phyloP scores from a whole-genome alignment of 306 rosid species.

The Adenanthera pavonina region DNA sequence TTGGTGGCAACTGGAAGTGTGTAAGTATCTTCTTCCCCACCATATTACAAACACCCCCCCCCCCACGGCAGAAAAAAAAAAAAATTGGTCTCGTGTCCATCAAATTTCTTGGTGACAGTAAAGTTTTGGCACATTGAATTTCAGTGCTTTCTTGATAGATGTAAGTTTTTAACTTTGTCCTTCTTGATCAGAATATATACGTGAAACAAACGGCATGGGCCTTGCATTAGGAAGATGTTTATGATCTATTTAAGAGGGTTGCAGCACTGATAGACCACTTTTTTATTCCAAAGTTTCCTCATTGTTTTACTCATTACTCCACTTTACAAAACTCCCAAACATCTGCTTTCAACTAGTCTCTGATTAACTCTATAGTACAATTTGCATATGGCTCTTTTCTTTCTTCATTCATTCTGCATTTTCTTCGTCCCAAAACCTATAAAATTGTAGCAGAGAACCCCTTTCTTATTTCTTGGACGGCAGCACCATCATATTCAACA shows the following conservation, averaged over 20 bases:
- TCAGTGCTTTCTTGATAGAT: not conserved
- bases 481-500: not conserved
- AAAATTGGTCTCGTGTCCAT: not conserved
- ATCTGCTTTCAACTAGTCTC: conserved; percentile 1
- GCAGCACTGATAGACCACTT: not conserved
- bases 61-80: no score
- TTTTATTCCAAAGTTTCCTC: conserved; percentile 5
- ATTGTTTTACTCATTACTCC: not conserved
- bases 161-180: not conserved
- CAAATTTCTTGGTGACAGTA: not conserved
- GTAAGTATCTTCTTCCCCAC: conserved; percentile 57
- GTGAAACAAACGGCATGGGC: not conserved
- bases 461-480: not conserved
- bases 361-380: not conserved
- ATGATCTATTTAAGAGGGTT: not conserved
- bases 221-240: not conserved
- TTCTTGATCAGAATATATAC: not conserved
- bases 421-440: not conserved
- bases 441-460: not conserved
- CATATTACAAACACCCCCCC: no score
- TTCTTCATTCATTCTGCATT: not conserved
- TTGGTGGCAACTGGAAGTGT: conserved; percentile 99
- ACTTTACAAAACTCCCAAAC: not conserved
- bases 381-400: conserved; percentile 11
- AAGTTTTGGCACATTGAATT: conserved; percentile 13